Evolutionary conservation across 2,329 filamentous ascomycete genomes (phyloP).

Genomic region (Epichloe sp.): DNA sequence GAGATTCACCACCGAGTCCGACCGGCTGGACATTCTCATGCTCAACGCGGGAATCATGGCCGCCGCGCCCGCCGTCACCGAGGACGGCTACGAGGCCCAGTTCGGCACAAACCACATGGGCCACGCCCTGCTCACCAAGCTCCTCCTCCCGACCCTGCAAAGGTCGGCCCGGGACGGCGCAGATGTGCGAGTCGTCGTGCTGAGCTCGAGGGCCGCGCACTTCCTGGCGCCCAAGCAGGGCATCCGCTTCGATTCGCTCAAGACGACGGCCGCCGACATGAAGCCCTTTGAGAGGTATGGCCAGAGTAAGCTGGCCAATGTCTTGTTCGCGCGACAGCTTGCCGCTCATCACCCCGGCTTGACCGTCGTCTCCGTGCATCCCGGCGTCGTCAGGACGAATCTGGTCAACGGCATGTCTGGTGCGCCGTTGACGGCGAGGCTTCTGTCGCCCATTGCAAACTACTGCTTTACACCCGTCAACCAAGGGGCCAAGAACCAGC

Average conservation of each 20-base stretch:
- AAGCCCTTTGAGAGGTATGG: conserved; percentile 14
- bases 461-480: conserved; percentile 13
- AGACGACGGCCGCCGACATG: conserved; percentile 10
- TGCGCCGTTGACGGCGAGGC: conserved; percentile 3
- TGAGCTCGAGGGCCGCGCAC: conserved; percentile 16
- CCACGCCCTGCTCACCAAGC: conserved; percentile 30
- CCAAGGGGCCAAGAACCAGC: conserved; percentile 26
- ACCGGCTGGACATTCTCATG: conserved; percentile 30
- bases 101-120: conserved; percentile 38
- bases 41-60: conserved; percentile 34
- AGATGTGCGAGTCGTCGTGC: conserved; percentile 18
- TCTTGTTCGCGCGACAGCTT: conserved; percentile 17
- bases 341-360: conserved; percentile 13
- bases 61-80: conserved; percentile 20
- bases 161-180: conserved; percentile 12
- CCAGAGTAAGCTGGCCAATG: conserved; percentile 20
- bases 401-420: conserved; percentile 10
- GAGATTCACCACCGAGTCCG: conserved; percentile 19
- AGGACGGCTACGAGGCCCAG: conserved; percentile 34
- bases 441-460: conserved; percentile 7
- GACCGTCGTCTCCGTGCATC: conserved; percentile 15
- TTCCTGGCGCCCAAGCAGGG: conserved; percentile 11
- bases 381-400: conserved; percentile 17
- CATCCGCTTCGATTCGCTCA: conserved; percentile 18
- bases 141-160: conserved; percentile 19